Evolutionary conservation across 805 yeast genomes (phyloP).

Genomic region (Suhomyces tanzawaensis): DNA sequence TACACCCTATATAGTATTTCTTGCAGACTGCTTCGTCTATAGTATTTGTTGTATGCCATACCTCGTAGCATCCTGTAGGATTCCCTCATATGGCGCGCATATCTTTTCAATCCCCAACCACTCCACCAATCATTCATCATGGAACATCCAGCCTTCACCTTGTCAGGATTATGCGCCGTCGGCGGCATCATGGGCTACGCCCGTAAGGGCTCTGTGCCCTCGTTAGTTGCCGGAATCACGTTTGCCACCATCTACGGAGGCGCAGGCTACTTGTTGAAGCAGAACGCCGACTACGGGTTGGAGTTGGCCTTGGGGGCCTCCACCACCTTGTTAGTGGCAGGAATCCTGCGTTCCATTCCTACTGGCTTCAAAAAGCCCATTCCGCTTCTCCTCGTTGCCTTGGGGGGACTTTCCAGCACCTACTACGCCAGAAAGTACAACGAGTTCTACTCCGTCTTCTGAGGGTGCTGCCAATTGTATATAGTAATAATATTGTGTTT

Average conservation of each 20-base stretch:
- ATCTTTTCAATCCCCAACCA: neutral
- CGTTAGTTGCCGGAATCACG: constrained; percentile 72
- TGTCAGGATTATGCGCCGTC: constrained; percentile 62
- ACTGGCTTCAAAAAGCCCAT: constrained; percentile 66
- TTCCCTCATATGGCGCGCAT: too few species aligned
- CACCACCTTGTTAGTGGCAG: constrained; percentile 62
- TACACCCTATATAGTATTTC: too few species aligned
- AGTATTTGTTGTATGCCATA: too few species aligned
- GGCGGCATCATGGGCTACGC: constrained; percentile 72
- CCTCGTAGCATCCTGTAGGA: too few species aligned
- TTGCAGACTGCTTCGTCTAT: too few species aligned
- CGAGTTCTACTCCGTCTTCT: constrained; percentile 54
- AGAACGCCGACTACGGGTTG: constrained; percentile 77
- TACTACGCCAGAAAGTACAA: constrained; percentile 76
- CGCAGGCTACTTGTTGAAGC: constrained; percentile 71
- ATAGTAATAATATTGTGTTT: too few species aligned
- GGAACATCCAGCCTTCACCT: constrained; percentile 80
- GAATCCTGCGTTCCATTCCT: constrained; percentile 66
- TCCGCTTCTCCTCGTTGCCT: constrained; percentile 59
- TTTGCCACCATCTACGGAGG: constrained; percentile 59
- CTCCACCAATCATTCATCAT: constrained; percentile 13
- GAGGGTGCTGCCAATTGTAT: too few species aligned
- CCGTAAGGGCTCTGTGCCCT: constrained; percentile 72
- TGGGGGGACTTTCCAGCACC: constrained; percentile 62
- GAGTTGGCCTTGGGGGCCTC: constrained; percentile 78